phyloP scores from a whole-genome alignment of 805 yeast genomes.

The Candida manassasensis region DNA sequence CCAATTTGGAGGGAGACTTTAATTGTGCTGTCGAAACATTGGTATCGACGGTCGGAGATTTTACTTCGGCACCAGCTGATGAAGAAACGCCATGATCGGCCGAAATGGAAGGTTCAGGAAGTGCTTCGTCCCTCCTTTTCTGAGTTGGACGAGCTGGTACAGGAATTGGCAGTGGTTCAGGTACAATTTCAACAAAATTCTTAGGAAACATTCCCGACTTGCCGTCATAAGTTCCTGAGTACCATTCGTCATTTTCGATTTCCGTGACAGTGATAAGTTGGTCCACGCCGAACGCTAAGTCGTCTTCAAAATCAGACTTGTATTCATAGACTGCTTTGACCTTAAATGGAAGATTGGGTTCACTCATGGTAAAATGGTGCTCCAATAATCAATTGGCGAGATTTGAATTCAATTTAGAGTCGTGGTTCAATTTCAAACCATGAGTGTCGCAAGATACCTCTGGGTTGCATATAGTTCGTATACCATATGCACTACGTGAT shows the following conservation, averaged over 20 bases:
- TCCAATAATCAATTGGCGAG: too few relatives aligned
- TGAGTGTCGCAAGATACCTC: background rate
- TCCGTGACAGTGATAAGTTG: conserved; percentile 70
- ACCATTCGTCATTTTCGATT: conserved; percentile 92
- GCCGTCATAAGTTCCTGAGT: conserved; percentile 63
- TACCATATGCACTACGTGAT: too few relatives aligned
- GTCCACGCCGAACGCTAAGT: conserved; percentile 64
- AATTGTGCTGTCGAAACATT: too few relatives aligned
- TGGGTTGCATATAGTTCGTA: too few relatives aligned
- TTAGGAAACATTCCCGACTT: conserved; percentile 81
- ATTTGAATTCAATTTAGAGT: conserved; percentile 1
- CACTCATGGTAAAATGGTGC: conserved; percentile 5
- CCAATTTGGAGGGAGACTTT: too few relatives aligned
- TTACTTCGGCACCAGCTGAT: too few relatives aligned
- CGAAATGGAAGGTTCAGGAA: background rate
- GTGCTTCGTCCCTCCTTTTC: conserved; percentile 6
- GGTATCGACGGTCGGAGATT: too few relatives aligned
- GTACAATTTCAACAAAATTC: conserved; percentile 60
- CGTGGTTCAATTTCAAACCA: background rate
- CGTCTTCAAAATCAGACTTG: conserved; percentile 66
- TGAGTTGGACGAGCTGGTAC: conserved; percentile 8
- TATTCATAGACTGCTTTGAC: conserved; percentile 69
- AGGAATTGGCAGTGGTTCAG: conserved; percentile 8
- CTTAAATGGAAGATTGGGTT: conserved; percentile 46
- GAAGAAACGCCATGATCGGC: background rate